Conservation (phyloP, 116 monocot species). For the Iris pallida region DNA sequence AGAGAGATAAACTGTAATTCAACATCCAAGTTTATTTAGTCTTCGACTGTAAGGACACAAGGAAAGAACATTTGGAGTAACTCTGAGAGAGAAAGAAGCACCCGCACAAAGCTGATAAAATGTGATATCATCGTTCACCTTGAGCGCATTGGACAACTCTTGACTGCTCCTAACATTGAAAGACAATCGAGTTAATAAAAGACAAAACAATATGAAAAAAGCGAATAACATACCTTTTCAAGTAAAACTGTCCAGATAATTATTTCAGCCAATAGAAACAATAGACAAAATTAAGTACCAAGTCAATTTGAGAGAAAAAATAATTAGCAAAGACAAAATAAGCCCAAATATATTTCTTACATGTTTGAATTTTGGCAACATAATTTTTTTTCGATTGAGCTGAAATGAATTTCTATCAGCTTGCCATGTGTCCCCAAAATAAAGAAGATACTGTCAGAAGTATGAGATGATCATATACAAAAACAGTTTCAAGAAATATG, state of each 20-base stretch:
- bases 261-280: not conserved
- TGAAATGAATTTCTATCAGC: constrained; percentile 89
- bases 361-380: constrained; percentile 86
- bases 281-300: not conserved
- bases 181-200: not conserved
- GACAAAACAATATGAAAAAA: not conserved
- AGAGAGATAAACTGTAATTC: too few relatives aligned
- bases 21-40: too few relatives aligned
- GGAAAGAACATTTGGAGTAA: constrained; percentile 18
- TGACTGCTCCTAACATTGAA: constrained; percentile 31
- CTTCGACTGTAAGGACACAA: too few relatives aligned
- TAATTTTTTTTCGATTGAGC: constrained; percentile 64
- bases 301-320: not conserved
- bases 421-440: constrained; percentile 46
- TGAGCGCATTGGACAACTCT: constrained; percentile 77
- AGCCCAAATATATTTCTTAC: constrained; percentile 32
- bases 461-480: not conserved
- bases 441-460: not conserved
- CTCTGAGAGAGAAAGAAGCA: constrained; percentile 55
- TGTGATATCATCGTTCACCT: constrained; percentile 86
- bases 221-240: constrained; percentile 53
- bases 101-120: constrained; percentile 97
- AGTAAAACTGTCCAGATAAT: constrained; percentile 54
- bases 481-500: not conserved
- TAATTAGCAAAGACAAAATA: not conserved